Percentiles rank a stretch among this genome's conserved stretches.
Conservation (phyloP, 1,284 basidiomycete genomes). For the Porogramme epimiltina region DNA sequence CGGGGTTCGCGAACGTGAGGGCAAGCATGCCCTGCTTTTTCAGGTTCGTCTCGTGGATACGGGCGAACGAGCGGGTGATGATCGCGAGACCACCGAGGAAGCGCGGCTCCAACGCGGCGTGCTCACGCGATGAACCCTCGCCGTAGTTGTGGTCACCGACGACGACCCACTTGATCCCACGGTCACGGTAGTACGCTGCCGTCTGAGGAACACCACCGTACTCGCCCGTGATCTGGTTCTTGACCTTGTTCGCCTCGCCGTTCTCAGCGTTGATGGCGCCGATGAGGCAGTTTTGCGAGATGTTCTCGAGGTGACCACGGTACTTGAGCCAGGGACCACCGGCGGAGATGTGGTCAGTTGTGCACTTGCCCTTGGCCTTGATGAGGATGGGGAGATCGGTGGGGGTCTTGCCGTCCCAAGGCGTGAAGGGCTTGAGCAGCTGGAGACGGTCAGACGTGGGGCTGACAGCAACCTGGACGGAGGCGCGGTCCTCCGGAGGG, state of each 20-base stretch:
- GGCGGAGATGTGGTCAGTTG: conserved; percentile 89
- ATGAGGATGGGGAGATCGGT: conserved; percentile 91
- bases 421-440: conserved; percentile 87
- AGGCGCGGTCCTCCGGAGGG: conserved; percentile 84
- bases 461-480: conserved; percentile 86
- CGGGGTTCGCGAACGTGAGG: conserved; percentile 84
- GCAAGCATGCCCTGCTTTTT: conserved; percentile 98
- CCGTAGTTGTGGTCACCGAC: conserved; percentile 96
- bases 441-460: conserved; percentile 95
- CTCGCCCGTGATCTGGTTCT: conserved; percentile 90
- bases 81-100: conserved; percentile 96
- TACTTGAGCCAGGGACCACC: conserved; percentile 99
- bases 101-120: conserved; percentile 96
- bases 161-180: conserved; percentile 94
- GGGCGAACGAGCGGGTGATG: conserved; percentile 93
- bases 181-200: conserved; percentile 87
- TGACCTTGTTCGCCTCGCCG: conserved; percentile 94
- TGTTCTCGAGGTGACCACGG: conserved; percentile 98
- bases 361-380: conserved; percentile 99
- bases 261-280: conserved; percentile 97
- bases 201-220: conserved; percentile 86
- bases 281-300: conserved; percentile 97
- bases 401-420: conserved; percentile 94
- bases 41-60: conserved; percentile 98
- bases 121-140: conserved; percentile 97